Evolutionary conservation across 257 asterid species (phyloP), one percentile per base, ranked within the genome.

Genomic region (Solanum pinnatisectum): DNA sequence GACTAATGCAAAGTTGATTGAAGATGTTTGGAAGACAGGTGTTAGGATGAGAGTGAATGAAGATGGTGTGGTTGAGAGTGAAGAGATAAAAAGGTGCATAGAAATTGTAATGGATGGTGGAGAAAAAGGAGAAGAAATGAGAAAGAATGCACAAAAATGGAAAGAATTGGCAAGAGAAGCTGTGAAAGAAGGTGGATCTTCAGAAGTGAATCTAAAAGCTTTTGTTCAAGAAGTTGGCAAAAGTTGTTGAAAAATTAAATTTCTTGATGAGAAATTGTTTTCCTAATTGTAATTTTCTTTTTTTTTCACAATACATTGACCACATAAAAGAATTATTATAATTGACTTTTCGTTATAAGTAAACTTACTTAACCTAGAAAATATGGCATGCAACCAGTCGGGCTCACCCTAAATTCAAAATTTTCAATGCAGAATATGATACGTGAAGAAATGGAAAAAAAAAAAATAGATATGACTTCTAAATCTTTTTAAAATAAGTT

Each of bases 21-120:
- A 86, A 59, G 91, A 87, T 87, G 87, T 89, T 9, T 90, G 92
- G 89, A 87, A 49, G 90, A 81, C 82, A 2, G 91, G 92, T 72
- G 90, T 87, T 4, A 88, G 89, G 52, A 49, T 89, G 37, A 59
- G 27, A 3, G 83, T 30, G 8, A 86, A 22, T 25, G 90, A 42
- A 76, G 91, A 83, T 27, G 91, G 88, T 39, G 73, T 22, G 6
- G 88, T 91, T 23, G 88, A 67, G 36, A 67, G 88, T 20, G 87
- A 87, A 37, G 92, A 89, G 65, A 73, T 91, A 7, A 87, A 72
- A 36, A 89, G 85, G 20, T 91, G 91, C 33, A 85, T 91, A 36
- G 88, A 89, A 18, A 10, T 83, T 25, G 90, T 88, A 10, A 85
- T 91, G 90, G 78, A 86, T 73, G 65, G 60, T 23, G 74, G 59